A percentile compares a stretch with the other conserved stretches of the same genome.
These are phyloP conservation scores for Prunus dulcis DNA, from an alignment of 306 rosid genomes.

Conservation along the genomic window DNA sequence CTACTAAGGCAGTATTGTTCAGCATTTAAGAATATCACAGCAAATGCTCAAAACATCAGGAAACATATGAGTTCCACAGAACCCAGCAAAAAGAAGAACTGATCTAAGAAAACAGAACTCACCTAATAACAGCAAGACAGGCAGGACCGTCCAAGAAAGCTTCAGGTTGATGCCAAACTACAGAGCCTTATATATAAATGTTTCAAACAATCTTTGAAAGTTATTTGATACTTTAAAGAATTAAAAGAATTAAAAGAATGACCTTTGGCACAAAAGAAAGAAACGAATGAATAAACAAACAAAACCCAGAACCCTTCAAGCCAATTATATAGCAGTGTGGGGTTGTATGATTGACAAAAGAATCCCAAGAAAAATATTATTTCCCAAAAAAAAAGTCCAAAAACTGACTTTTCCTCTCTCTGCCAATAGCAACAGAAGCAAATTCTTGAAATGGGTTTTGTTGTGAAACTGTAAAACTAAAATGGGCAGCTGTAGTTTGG, in stretches of 20 bases:
- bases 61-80: neutral
- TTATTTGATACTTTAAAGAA: neutral
- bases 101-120: neutral
- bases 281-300: neutral
- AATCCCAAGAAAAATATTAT: neutral
- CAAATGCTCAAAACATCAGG: neutral
- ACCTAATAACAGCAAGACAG: neutral
- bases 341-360: neutral
- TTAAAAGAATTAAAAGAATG: neutral
- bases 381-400: neutral
- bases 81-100: constrained; percentile 24
- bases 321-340: neutral
- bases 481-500: neutral
- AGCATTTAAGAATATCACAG: neutral
- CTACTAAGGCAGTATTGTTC: neutral
- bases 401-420: neutral
- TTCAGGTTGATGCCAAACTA: neutral
- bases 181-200: neutral
- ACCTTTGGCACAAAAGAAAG: neutral
- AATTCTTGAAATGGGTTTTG: neutral
- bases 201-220: neutral
- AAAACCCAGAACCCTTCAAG: neutral
- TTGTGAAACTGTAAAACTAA: neutral
- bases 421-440: neutral
- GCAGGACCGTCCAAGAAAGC: constrained; percentile 13